These are phyloP conservation scores for Thymus mandschuricus DNA, from an alignment of 257 asterid species.

Conservation along the genomic window DNA sequence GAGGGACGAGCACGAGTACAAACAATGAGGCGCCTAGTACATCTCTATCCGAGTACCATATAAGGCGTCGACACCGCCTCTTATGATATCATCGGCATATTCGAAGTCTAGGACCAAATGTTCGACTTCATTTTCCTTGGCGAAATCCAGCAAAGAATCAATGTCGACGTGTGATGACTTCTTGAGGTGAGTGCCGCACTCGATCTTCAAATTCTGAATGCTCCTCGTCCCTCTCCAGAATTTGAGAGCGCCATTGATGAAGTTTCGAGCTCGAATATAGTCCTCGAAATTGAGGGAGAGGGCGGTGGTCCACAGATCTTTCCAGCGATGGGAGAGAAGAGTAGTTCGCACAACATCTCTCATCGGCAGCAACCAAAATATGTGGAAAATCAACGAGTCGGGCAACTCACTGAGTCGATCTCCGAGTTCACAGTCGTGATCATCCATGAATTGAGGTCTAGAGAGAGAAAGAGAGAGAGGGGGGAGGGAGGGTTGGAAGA, in stretches of 20 bases:
- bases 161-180: neutral
- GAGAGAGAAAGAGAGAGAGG: no score
- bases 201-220: slow-evolving; percentile 1
- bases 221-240: slow-evolving; percentile 5
- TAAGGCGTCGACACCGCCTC: no score
- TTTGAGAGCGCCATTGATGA: neutral
- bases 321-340: neutral
- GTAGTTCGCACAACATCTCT: neutral
- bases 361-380: neutral
- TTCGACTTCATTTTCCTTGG: neutral
- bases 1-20: slow-evolving; percentile 3
- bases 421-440: no score
- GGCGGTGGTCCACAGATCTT: neutral
- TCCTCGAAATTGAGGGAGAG: neutral
- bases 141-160: neutral
- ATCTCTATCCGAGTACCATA: no score
- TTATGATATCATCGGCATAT: no score
- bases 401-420: no score
- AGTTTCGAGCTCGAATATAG: neutral
- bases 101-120: neutral
- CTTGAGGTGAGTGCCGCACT: neutral
- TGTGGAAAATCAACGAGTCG: no score
- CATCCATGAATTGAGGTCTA: no score
- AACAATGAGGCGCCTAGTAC: neutral
- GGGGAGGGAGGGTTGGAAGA: no score